These are phyloP conservation scores for Aspergillus aculeatinus DNA, from an alignment of 2,329 filamentous ascomycete genomes.

Conservation along the genomic window DNA sequence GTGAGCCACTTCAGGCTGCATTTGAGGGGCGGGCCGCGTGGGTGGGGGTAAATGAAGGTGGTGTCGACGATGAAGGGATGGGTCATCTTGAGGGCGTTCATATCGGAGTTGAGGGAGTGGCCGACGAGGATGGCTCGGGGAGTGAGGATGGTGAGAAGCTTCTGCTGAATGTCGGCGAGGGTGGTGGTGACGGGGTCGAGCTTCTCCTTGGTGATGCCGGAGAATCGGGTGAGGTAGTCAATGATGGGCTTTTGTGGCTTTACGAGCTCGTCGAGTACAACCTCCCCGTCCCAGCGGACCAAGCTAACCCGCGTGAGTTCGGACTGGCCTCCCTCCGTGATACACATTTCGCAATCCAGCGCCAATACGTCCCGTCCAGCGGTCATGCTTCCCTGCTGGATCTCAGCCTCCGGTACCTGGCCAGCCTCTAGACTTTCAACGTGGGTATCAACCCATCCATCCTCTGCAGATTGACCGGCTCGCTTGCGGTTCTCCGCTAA, in stretches of 20 bases:
- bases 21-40: constrained; percentile 83
- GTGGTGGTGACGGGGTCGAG: constrained; percentile 80
- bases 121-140: constrained; percentile 48
- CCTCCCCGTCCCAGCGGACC: constrained; percentile 78
- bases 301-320: constrained; percentile 88
- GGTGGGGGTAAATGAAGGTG: constrained; percentile 83
- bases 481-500: constrained; percentile 55
- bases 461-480: constrained; percentile 48
- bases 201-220: constrained; percentile 86
- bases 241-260: constrained; percentile 84
- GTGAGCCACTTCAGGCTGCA: constrained; percentile 86
- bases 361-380: constrained; percentile 76
- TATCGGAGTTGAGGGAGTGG: constrained; percentile 52
- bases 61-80: constrained; percentile 96
- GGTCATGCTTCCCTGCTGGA: constrained; percentile 79
- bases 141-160: constrained; percentile 67
- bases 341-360: constrained; percentile 97
- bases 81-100: constrained; percentile 78
- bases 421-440: constrained; percentile 68
- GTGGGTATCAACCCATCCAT: constrained; percentile 81
- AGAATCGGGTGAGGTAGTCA: constrained; percentile 88
- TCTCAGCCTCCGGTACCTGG: constrained; percentile 64
- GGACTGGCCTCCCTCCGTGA: constrained; percentile 74
- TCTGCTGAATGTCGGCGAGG: constrained; percentile 75
- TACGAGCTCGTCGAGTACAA: constrained; percentile 85